These are phyloP conservation scores for Lepidopterella palustris DNA, from an alignment of 495 filamentous ascomycete species.

Conservation along the genomic window DNA sequence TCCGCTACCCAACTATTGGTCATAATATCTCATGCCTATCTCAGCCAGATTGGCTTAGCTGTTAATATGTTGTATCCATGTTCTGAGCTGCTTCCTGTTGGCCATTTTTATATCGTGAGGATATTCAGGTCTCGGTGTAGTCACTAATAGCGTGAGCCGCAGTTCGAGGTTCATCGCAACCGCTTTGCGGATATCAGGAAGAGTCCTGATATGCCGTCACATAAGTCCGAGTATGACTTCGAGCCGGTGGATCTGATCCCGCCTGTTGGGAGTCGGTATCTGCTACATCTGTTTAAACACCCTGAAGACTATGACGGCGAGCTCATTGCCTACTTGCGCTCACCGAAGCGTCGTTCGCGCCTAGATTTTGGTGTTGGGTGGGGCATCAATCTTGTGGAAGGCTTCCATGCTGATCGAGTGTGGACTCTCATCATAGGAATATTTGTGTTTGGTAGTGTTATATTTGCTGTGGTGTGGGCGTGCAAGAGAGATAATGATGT, in stretches of 20 bases:
- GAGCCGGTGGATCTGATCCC: constrained; percentile 36
- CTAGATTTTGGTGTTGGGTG: constrained; percentile 35
- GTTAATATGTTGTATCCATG: too few relatives aligned
- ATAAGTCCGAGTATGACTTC: constrained; percentile 34
- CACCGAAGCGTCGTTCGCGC: constrained; percentile 27
- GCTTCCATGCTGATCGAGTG: constrained; percentile 35
- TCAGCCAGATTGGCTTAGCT: too few relatives aligned
- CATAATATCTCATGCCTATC: too few relatives aligned
- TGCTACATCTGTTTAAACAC: constrained; percentile 39
- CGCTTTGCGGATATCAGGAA: constrained; percentile 36
- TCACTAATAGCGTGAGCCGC: too few relatives aligned
- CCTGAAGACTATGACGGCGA: constrained; percentile 37
- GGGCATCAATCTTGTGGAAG: constrained; percentile 42
- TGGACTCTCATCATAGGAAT: constrained; percentile 30
- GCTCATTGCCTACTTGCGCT: constrained; percentile 29
- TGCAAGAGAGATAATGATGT: constrained; percentile 31
- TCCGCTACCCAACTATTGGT: too few relatives aligned
- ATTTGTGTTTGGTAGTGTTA: constrained; percentile 33
- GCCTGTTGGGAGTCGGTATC: constrained; percentile 35
- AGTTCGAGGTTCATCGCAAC: constrained; percentile 39
- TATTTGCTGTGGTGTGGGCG: constrained; percentile 38
- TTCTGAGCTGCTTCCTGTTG: too few relatives aligned
- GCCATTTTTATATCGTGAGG: too few relatives aligned
- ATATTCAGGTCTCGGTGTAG: too few relatives aligned
- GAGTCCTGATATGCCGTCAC: constrained; percentile 32